Base-by-base conservation (phyloP, 169 alveolate species). In the Plasmodium malariae region DNA sequence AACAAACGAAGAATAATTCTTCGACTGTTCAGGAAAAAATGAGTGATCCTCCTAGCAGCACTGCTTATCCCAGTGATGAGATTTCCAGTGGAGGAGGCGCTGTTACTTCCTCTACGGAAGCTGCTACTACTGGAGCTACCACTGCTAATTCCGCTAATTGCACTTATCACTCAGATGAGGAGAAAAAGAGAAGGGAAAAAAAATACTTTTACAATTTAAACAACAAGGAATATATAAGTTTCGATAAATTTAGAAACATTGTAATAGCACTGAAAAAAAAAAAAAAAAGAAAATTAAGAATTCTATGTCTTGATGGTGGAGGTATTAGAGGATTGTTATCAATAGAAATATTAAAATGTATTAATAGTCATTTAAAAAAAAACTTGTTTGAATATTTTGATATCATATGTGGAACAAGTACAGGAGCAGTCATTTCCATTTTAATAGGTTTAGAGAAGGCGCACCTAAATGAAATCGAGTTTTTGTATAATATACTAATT, bases 281-380 rank as follows among this genome's bases (percentile, higher is more conserved):
- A 57, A 74, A 89, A 76, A 88, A 88, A 68, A 65, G 95, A 12
- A 94, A 94, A 24, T 85, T 96, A 60, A 86, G 97, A 19, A 93
- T 96, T 5, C 91, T 96, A 36, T 88, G 94, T 55, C 59, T 96
- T 0, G 98, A 96, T 68, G 98, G 98, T 6, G 98, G 98, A 6
- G 98, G 98, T 37, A 88, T 95, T 1, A 87, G 96, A 74, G 98
- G 97, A 4, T 95, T 96, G 5, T 71, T 96, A 60, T 94, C 96
- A 30, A 88, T 96, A 6, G 97, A 95, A 73, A 89, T 96, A 19
- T 67, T 96, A 69, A 91, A 89, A 83, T 70, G 69, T 7, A 83
- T 86, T 69, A 86, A 86, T 71, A 86, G 92, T 72, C 73, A 86
- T 55, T 92, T 62, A 87, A 89, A 60, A 36, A 76, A 49, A 73